phyloP scores from a whole-genome alignment of 352 stramenopile species.

The Achlya hypogyna region DNA sequence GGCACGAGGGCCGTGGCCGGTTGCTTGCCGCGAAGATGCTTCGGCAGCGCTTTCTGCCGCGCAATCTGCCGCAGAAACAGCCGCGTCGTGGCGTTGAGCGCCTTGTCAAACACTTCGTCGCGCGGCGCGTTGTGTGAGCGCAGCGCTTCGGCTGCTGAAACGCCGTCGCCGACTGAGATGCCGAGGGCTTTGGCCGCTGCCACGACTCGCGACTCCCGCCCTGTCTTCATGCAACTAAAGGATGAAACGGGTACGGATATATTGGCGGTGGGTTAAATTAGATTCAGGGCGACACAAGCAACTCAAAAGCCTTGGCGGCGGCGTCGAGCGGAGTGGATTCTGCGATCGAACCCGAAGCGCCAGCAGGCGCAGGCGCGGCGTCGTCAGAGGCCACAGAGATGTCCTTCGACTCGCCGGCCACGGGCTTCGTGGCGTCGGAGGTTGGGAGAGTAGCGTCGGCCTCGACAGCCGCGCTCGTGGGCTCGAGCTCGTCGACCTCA shows the following conservation, averaged over 20 bases:
- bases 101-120: conserved; percentile 18
- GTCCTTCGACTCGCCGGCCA: background rate
- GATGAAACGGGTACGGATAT: background rate
- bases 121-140: conserved; percentile 8
- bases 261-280: background rate
- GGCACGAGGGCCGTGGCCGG: background rate
- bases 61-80: conserved; percentile 14
- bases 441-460: too few relatives aligned
- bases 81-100: conserved; percentile 4
- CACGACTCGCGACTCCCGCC: conserved; percentile 7
- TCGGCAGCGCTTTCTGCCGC: conserved; percentile 2
- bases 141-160: background rate
- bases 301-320: background rate
- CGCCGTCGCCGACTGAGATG: conserved; percentile 4
- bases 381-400: background rate
- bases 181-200: conserved; percentile 17
- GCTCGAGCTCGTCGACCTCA: too few relatives aligned
- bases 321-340: background rate
- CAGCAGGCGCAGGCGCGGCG: too few relatives aligned
- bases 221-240: too few relatives aligned
- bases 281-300: background rate
- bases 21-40: background rate
- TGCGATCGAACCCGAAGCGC: background rate
- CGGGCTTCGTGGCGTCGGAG: too few relatives aligned
- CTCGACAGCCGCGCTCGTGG: too few relatives aligned